Evolutionary conservation across 1,284 basidiomycete species (phyloP).

Genomic region (Chalciporus piperatoides): DNA sequence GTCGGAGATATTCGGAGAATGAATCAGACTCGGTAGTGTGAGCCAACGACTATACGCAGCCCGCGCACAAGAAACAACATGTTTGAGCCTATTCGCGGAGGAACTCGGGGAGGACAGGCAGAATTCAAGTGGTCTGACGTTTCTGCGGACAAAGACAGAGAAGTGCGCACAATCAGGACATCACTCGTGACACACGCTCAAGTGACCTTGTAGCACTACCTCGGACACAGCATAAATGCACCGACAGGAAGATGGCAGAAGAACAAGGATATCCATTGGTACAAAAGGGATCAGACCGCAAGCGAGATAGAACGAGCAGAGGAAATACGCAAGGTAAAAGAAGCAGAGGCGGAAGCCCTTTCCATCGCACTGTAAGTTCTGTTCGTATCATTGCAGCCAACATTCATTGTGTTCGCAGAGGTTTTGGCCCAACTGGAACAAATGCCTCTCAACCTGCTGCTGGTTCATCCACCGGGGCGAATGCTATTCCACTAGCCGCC

Average conservation of each 20-base stretch:
- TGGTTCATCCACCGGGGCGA: constrained; percentile 23
- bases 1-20: constrained; percentile 21
- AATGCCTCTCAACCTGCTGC: constrained; percentile 29
- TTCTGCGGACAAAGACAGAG: constrained; percentile 85
- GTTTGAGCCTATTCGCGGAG: constrained; percentile 81
- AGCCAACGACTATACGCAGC: not conserved
- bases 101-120: constrained; percentile 83
- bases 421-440: constrained; percentile 54
- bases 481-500: constrained; percentile 30
- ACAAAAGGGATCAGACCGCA: constrained; percentile 58
- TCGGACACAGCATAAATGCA: constrained; percentile 89
- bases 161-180: constrained; percentile 46
- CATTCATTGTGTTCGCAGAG: constrained; percentile 37
- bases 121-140: constrained; percentile 93
- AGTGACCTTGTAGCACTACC: constrained; percentile 63
- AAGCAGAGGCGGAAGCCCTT: constrained; percentile 83
- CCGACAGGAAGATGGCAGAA: constrained; percentile 94
- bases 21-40: constrained; percentile 3
- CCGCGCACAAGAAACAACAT: constrained; percentile 34
- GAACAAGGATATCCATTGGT: constrained; percentile 94
- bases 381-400: not conserved
- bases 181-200: not conserved
- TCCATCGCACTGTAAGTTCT: constrained; percentile 67
- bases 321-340: constrained; percentile 79
- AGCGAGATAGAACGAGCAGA: constrained; percentile 50